Base-by-base conservation (phyloP, 257 asterid genomes). In the Solanum rostratum region DNA sequence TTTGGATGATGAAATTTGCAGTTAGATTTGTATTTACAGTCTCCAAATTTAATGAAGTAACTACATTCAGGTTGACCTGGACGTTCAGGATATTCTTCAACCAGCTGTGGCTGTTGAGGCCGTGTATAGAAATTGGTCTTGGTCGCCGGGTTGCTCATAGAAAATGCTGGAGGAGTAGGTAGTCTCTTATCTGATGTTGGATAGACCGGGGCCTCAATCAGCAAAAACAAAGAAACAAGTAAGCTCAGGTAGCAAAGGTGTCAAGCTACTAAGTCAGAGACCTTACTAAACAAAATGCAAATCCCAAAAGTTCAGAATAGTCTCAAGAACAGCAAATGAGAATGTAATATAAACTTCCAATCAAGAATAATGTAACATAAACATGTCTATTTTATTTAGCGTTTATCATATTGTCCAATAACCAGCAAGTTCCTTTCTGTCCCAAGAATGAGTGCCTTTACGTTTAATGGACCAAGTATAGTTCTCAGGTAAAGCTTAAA, bases 1-100 rank as follows among this genome's bases (percentile, higher is more conserved):
- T 90, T 96, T 29, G 98, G 99, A 86, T 96, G 99, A 90, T 96
- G 91, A 90, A 90, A 96, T 88, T 94, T 95, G 97, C 98, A 96
- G 86, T 84, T 92, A 30, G 91, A 91, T 86, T 86, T 93, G 88
- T 87, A 96, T 86, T 96, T 96, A 92, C 99, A 96, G 86, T 92
- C 97, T 46, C 99, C 98, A 65, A 95, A 95, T 90, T 90, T 96
- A 59, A 96, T 20, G 90, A 91, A 96, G 90, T 90, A 94, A 86
- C 88, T 90, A 93, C 99, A 96, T 81, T 95, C 98, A 45, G 92
- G 98, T 88, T 94, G 97, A 62, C 98, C 97, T 3, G 97, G 98
- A 30, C 98, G 95, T 82, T 95, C 95, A 30, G 98, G 98, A 86
- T 90, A 93, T 83, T 91, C 98, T 60, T 94, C 97, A 39, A 88